Base-by-base conservation (phyloP, 2,329 filamentous ascomycete genomes). In the Phaeosphaeriaceae sp. region DNA sequence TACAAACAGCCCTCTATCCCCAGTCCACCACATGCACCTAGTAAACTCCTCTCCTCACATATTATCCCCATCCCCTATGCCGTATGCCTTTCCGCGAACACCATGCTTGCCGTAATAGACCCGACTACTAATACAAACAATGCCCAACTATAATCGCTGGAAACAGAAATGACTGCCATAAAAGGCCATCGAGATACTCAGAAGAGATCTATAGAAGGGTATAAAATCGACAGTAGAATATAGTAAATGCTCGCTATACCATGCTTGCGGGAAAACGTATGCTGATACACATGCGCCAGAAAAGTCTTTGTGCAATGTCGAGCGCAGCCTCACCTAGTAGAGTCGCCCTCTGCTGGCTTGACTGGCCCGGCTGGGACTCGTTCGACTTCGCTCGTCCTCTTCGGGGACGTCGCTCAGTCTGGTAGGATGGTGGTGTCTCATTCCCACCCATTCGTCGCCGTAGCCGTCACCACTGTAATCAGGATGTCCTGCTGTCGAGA, bases 341-440 rank as follows among this genome's bases (percentile, higher is more conserved):
- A 70, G 54, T 21, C 66, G 55, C n/a, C 71, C 70, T 32, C 71
- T 65, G 54, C 70, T 73, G 7, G 72, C 66, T 55, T 77, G 74
- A 48, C 77, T 79, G 9, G 76, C 76, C 24, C 77, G 55, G 49
- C 75, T 77, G 0, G 75, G 75, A 19, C 71, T 75, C 11, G 77
- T 77, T 40, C 76, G 65, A 50, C 77, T 79, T 48, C 75, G 59
- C 65, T 79, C 77, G 47, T 79, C 77, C 56, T 79, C 77, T 59
- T 78, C 75, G 21, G 75, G 69, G n/a, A 79, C 77, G 58, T 79
- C 77, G 58, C 77, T 79, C 60, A 79, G 55, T 42, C 77, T 61
- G 1, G 77, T 79, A 0, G 77, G 77, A 51, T 79, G 77, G 51
- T 79, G 77, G 55, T 79, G 77, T 51, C 77, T 61, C 70, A 77